Conservation (phyloP, 2,329 filamentous ascomycete species). For the Apiospora hydei region DNA sequence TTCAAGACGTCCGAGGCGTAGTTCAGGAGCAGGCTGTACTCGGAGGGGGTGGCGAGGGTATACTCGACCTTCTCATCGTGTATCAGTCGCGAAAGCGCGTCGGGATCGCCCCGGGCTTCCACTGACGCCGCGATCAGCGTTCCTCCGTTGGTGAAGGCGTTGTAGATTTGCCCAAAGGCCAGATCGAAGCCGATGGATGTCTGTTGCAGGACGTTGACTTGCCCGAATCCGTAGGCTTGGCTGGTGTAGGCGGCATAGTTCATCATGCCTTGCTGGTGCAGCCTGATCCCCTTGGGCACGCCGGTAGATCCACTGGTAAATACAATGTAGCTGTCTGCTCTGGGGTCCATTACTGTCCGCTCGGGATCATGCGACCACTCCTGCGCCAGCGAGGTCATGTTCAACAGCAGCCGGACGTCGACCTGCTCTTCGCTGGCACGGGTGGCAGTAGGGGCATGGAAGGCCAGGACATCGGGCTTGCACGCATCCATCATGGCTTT, state of each 20-base stretch:
- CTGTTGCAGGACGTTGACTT: slow-evolving; percentile 43
- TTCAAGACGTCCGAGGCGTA: background rate
- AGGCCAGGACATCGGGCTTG: background rate
- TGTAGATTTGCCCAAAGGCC: slow-evolving; percentile 42
- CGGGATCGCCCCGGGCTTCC: slow-evolving; percentile 41
- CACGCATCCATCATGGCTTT: background rate
- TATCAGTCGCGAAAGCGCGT: slow-evolving; percentile 44
- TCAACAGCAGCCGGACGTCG: too few relatives aligned
- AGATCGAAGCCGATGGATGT: slow-evolving; percentile 45
- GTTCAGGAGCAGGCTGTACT: slow-evolving; percentile 39
- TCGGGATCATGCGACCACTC: too few relatives aligned
- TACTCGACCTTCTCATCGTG: slow-evolving; percentile 40
- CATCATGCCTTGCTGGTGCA: background rate
- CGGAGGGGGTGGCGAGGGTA: slow-evolving; percentile 47
- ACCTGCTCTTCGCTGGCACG: too few relatives aligned
- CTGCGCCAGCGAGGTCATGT: too few relatives aligned
- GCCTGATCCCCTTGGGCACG: background rate
- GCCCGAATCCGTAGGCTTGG: background rate
- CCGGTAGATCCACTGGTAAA: background rate
- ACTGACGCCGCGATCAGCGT: slow-evolving; percentile 37
- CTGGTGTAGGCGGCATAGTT: background rate
- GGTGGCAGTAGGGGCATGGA: background rate
- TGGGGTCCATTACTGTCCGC: too few relatives aligned
- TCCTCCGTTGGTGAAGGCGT: slow-evolving; percentile 42
- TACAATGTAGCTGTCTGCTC: background rate